phyloP scores from a whole-genome alignment of 345 rosid genomes.

The Citrus sp. region DNA sequence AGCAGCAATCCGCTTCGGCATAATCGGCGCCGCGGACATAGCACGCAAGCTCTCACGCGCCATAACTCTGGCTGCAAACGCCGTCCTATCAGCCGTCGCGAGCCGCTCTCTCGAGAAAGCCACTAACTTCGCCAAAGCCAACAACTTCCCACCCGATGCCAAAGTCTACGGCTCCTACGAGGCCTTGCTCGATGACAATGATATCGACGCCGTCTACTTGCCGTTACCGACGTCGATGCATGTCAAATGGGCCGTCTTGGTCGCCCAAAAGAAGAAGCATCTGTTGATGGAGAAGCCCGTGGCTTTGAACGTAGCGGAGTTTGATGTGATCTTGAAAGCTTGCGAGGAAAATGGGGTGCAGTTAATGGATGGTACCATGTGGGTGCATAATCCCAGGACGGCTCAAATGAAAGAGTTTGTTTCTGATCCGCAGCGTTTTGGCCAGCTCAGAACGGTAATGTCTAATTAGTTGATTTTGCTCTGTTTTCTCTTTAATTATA shows the following conservation, averaged over 20 bases:
- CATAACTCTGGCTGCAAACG: constrained; percentile 60
- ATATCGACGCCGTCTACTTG: constrained; percentile 69
- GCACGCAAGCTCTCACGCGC: constrained; percentile 75
- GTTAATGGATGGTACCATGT: constrained; percentile 90
- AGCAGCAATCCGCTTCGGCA: constrained; percentile 45
- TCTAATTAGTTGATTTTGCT: background rate
- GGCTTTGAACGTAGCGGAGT: constrained; percentile 48
- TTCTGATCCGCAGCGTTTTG: constrained; percentile 46
- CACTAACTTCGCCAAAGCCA: constrained; percentile 49
- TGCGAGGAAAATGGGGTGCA: constrained; percentile 67
- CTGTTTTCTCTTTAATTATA: background rate
- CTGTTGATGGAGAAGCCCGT: constrained; percentile 79
- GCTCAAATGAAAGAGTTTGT: constrained; percentile 48
- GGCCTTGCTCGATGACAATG: constrained; percentile 64
- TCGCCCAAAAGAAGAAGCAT: constrained; percentile 75
- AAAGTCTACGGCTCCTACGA: constrained; percentile 71
- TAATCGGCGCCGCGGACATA: constrained; percentile 67
- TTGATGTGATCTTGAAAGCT: constrained; percentile 56
- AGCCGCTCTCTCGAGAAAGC: constrained; percentile 60
- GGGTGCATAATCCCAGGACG: constrained; percentile 80
- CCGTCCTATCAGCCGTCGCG: constrained; percentile 57
- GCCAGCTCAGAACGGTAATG: constrained; percentile 50
- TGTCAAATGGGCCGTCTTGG: constrained; percentile 56
- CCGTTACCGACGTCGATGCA: constrained; percentile 82
- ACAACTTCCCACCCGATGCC: constrained; percentile 50